Conservation (phyloP, 192 early-diverging fungal species). For the Backusella mclennaniae region DNA sequence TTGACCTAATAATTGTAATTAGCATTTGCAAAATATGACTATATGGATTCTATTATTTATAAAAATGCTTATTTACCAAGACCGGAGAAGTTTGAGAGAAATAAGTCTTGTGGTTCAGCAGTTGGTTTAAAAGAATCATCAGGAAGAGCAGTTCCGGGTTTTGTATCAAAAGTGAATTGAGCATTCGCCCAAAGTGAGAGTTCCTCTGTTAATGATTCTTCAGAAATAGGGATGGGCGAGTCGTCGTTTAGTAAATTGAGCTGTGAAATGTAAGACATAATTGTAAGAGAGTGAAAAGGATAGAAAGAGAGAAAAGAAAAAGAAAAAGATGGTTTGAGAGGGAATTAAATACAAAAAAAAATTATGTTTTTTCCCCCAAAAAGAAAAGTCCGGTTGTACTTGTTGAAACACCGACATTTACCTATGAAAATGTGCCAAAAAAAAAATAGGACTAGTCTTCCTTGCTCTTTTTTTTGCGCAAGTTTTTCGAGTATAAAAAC, state of each 20-base stretch:
- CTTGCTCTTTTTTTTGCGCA: neutral
- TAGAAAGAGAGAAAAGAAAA: neutral
- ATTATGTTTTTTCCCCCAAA: neutral
- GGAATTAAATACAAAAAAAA: slow-evolving; percentile 4
- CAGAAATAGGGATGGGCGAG: slow-evolving; percentile 36
- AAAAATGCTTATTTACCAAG: neutral
- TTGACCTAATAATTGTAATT: neutral
- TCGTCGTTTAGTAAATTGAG: slow-evolving; percentile 30
- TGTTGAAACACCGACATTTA: neutral
- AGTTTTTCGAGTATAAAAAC: neutral
- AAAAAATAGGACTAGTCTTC: neutral
- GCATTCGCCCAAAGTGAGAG: slow-evolving; percentile 71
- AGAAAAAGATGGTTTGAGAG: neutral
- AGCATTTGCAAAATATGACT: neutral
- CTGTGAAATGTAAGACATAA: slow-evolving; percentile 31
- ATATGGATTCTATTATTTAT: slow-evolving; percentile 1
- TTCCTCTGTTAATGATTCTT: slow-evolving; percentile 66
- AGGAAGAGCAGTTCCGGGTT: slow-evolving; percentile 45
- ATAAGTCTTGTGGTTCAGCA: neutral
- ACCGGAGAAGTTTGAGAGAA: neutral
- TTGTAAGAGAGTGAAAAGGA: neutral
- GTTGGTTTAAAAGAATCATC: slow-evolving; percentile 24
- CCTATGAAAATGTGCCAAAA: neutral
- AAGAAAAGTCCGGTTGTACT: neutral
- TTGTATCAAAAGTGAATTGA: slow-evolving; percentile 69